Evolutionary conservation across 495 filamentous ascomycete species (phyloP), one percentile per base, ranked within the genome.

Genomic region (Lichenothelia convexa): DNA sequence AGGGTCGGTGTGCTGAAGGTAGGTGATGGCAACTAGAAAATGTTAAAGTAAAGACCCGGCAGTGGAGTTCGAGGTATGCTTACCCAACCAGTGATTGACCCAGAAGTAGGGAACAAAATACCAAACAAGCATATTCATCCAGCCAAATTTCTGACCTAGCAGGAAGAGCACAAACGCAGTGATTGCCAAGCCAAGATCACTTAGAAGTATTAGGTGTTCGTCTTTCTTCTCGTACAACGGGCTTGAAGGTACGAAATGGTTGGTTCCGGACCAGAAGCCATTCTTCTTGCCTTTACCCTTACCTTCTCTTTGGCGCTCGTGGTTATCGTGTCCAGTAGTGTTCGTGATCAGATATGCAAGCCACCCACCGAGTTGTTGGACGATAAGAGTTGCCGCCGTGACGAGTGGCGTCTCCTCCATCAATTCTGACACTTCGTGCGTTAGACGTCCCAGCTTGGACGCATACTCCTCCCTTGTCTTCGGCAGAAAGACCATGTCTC

Each of bases 81-180:
- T 70, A 78, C 75, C 75, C 36, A 84, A 72, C 78, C 89, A 97
- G 72, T 95, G 87, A 70, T 97, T 92, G 18, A 95, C 89, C 87
- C 87, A 94, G 44, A 95, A 63, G 56, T 94, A 97, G 7, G 89
- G 89, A 39, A 91, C 49, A 50, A 80, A 73, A 58, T 95, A 97
- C 86, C 89, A 95, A 29, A 97, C 76, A 19, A 78, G 58, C 49
- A 95, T 61, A 59, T 92, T 93, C 44, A 65, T 49, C 70, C 74
- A 86, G 51, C 91, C 87, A 47, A 73, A 93, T 35, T 58, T 82
- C 55, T 73, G 67, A 21, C 57, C 57, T 20, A 59, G 27, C 18
- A 43, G 31, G 50, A 45, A 42, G 32, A 61, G 46, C 21, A 48
- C 41, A 18, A 41, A 32, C 18, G 30, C 32, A 16, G 48, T 55